phyloP scores from a whole-genome alignment of 306 rosid species.

The Vigna mungo region DNA sequence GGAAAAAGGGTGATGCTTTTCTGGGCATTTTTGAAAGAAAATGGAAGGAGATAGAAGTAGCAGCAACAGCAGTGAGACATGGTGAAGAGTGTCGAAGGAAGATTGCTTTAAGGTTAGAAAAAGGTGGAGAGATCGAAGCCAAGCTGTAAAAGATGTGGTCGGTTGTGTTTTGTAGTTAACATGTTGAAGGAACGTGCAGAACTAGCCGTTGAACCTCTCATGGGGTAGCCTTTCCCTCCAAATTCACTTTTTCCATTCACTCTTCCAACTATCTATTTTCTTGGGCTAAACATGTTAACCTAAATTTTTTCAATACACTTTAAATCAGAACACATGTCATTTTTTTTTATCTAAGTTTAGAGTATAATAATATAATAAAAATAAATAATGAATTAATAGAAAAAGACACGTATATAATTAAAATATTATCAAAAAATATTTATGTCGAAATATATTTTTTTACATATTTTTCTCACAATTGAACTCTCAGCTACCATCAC shows the following conservation, averaged over 20 bases:
- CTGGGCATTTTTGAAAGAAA: slow-evolving; percentile 50
- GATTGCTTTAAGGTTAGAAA: background rate
- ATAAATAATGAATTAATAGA: no score
- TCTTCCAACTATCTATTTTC: background rate
- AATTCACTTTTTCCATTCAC: background rate
- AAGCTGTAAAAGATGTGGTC: background rate
- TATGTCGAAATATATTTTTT: no score
- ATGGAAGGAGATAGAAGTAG: background rate
- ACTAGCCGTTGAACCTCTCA: background rate
- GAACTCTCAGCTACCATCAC: no score
- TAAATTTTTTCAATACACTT: no score
- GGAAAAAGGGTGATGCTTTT: slow-evolving; percentile 51
- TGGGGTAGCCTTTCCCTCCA: background rate
- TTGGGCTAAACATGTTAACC: no score
- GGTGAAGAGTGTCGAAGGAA: background rate
- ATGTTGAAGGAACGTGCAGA: background rate
- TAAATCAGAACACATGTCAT: no score
- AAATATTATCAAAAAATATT: no score
- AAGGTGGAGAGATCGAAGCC: background rate
- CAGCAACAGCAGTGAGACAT: background rate
- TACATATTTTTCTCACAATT: no score
- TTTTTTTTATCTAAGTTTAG: no score
- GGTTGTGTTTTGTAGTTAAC: no score
- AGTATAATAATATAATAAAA: no score
- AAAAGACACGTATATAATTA: no score